Percentiles rank a stretch among this genome's conserved stretches.
Conservation (phyloP, 805 yeast species). For the Scheffersomyces coipomensis region DNA sequence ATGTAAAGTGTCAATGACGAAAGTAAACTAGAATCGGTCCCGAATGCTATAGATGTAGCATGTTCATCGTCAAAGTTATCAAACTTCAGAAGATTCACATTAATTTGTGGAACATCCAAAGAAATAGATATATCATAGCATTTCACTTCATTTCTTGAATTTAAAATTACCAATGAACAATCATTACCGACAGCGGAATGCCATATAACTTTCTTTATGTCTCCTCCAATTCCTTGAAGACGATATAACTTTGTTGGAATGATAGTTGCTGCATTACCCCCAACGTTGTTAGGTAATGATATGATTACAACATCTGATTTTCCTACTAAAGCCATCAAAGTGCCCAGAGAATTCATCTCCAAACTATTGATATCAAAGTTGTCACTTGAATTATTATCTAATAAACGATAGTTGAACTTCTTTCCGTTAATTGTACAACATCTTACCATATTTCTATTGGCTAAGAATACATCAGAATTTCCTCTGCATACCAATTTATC, state of each 20-base stretch:
- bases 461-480: constrained; percentile 27
- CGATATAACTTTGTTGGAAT: constrained; percentile 6
- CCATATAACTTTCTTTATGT: constrained; percentile 24
- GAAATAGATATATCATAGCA: constrained; percentile 20
- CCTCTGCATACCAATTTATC: constrained; percentile 11
- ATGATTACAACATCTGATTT: constrained; percentile 23
- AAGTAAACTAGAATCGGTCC: constrained; percentile 17
- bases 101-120: constrained; percentile 14
- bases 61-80: constrained; percentile 9
- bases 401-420: constrained; percentile 17
- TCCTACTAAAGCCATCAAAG: constrained; percentile 43
- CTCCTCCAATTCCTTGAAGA: constrained; percentile 12
- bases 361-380: constrained; percentile 30
- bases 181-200: constrained; percentile 18
- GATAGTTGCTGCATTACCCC: constrained; percentile 4
- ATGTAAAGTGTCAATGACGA: constrained; percentile 32
- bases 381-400: constrained; percentile 15
- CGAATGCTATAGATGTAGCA: constrained; percentile 27
- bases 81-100: constrained; percentile 12
- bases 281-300: constrained; percentile 22
- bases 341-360: constrained; percentile 38
- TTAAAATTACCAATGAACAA: constrained; percentile 22
- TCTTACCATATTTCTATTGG: constrained; percentile 30
- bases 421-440: constrained; percentile 22
- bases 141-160: constrained; percentile 13